Base-by-base conservation (phyloP, 164 flowering plant species). In the Piper longum region DNA sequence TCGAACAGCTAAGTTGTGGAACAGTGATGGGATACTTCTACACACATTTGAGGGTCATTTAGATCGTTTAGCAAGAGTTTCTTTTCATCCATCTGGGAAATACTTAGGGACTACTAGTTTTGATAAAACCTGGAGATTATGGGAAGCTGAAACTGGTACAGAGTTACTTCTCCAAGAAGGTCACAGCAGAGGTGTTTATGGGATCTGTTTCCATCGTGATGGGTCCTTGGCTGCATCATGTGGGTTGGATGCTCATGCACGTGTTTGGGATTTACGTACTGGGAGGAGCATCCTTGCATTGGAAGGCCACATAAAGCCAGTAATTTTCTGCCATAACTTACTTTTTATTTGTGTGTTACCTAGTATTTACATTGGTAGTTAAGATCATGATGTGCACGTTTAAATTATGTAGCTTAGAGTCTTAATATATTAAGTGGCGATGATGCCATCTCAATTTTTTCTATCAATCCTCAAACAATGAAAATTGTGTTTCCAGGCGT, bases 151-250 rank as follows among this genome's bases (percentile, higher is more conserved):
- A 59, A 79, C 81, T 67, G 96, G 96, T 40, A 78, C 62, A 16
- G 99, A 95, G 80, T 76, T 95, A 78, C 96, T 95, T 73, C 93
- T 91, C 61, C 99, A 95, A 78, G 99, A 95, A 84, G 99, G 99
- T 44, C 99, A 95, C 65, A 91, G 97, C 69, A 76, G 97, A 69
- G 82, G 96, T 69, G 82, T 95, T 43, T 95, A 91, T 68, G 91
- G 93, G 54, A 67, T 95, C 59, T 76, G 82, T 66, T 95, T 95
- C 73, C 96, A 95, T 72, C 79, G 56, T 61, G 99, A 95, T 84
- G 99, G 99, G 58, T 88, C 99, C 54, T 71, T 95, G 59, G 96
- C 72, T 36, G 96, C 95, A 64, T 88, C 99, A 54, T 89, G 93
- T 74, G 99, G 97, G 45, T 74, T 91, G 52, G 99, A 95, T 82